Conservation (phyloP, 192 early-diverging fungal species). For the Chytriomyces confervae region DNA sequence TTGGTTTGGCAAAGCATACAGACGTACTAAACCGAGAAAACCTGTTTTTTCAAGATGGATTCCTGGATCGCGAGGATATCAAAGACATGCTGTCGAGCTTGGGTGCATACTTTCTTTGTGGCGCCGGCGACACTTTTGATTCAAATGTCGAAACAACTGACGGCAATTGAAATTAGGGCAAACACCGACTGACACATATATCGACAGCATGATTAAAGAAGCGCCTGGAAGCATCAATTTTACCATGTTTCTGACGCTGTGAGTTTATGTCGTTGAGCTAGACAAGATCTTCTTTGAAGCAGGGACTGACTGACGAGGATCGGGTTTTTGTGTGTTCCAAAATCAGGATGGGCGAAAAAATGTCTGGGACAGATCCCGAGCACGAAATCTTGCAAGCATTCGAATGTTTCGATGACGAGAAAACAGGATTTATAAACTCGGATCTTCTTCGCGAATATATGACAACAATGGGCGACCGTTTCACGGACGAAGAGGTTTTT, state of each 20-base stretch:
- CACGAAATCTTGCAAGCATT: slow-evolving; percentile 91
- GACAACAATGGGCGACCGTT: slow-evolving; percentile 91
- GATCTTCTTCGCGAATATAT: slow-evolving; percentile 84
- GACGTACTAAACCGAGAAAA: neutral
- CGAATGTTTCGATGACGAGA: slow-evolving; percentile 87
- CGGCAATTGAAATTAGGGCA: slow-evolving; percentile 53
- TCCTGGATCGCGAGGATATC: slow-evolving; percentile 91
- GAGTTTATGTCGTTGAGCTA: neutral
- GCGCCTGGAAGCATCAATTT: slow-evolving; percentile 88
- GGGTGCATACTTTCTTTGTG: slow-evolving; percentile 53
- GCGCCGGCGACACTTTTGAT: neutral
- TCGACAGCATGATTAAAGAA: slow-evolving; percentile 91
- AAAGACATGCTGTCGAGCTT: slow-evolving; percentile 85
- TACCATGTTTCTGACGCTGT: slow-evolving; percentile 93
- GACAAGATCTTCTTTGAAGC: neutral
- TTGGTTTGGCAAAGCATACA: neutral
- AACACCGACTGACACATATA: slow-evolving; percentile 74
- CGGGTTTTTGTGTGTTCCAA: too few relatives aligned
- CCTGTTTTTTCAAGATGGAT: slow-evolving; percentile 64
- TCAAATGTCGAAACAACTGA: neutral
- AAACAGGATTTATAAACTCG: slow-evolving; percentile 79
- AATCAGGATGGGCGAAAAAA: slow-evolving; percentile 81
- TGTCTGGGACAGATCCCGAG: slow-evolving; percentile 90
- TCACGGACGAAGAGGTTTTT: slow-evolving; percentile 92
- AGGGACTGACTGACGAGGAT: neutral